Percentiles rank a stretch among this genome's conserved stretches.
Evolutionary conservation across 208 protist species (phyloP).

Genomic region (Strigomonas galati): DNA sequence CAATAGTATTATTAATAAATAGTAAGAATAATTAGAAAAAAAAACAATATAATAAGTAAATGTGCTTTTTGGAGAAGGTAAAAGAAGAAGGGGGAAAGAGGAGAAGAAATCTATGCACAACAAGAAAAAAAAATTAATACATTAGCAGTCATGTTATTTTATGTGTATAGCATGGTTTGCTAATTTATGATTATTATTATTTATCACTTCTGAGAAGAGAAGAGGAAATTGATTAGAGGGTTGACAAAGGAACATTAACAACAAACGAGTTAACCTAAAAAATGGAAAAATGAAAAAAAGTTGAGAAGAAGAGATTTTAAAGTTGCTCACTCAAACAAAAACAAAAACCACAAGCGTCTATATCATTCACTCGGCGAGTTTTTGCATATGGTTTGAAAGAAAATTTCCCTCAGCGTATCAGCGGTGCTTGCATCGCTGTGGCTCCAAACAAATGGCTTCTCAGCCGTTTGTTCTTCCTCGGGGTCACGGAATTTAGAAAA

Average conservation of each 20-base stretch:
- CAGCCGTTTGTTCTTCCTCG: slow-evolving; percentile 63
- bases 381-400: no score
- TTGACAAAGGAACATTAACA: no score
- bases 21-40: background rate
- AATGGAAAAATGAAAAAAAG: background rate
- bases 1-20: background rate
- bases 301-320: background rate
- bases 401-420: no score
- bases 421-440: slow-evolving; percentile 21
- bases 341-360: background rate
- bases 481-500: slow-evolving; percentile 89
- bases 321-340: no score
- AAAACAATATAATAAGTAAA: background rate
- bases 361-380: background rate
- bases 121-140: background rate
- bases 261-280: background rate
- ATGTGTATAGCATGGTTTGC: background rate
- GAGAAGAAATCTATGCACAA: background rate
- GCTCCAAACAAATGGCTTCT: slow-evolving; percentile 72
- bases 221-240: background rate
- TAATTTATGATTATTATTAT: background rate
- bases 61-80: background rate
- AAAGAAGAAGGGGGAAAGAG: slow-evolving; percentile 19
- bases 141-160: background rate
- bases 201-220: background rate